Base-by-base conservation (phyloP, 371 early-diverging fungal species). In the Batkoa obscura region DNA sequence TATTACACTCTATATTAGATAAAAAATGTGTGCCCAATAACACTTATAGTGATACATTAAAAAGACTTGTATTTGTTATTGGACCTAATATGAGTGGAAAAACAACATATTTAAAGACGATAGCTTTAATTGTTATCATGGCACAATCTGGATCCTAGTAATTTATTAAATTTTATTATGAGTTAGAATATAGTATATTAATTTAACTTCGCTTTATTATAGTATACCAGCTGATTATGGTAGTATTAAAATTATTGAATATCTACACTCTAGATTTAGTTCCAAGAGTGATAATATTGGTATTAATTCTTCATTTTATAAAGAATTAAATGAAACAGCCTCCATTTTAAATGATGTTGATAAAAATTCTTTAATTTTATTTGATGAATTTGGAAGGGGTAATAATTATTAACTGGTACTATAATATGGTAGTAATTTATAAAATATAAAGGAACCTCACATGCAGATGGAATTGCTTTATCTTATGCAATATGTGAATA, bases 11-110 rank as follows among this genome's bases (percentile, higher is more conserved):
- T 2, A 61, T 80, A 1, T 60, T 68, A 0, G 62, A 59, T 23
- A 64, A 60, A 3, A 59, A 68, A 2, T 78, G 80, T 32, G 75
- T 88, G 0, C 75, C 96, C 0, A 90, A 94, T 59, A 87, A 91
- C 59, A 71, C 79, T 3, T 84, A 75, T 64, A 79, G 80, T 1
- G 71, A 76, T 17, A 61, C 68, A 1, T 73, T 73, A 0, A 70
- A 72, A 15, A 86, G 76, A 15, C 76, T 98, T 57, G 88, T 89
- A 43, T 71, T 97, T 10, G 81, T 98, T 6, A 94, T 91, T 0
- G 99, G 99, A 0, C 90, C 98, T 0, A 99, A 99, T 64, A 98
- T 97, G 98, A 85, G 84, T 52, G 96, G 96, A 12, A 95, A 95
- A 64, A 81, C 89, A 12, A 92, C 97, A 3, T 98, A 96, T 64